Base-by-base conservation (phyloP, 73 alveolate species). In the Paramecium tetraurelia region DNA sequence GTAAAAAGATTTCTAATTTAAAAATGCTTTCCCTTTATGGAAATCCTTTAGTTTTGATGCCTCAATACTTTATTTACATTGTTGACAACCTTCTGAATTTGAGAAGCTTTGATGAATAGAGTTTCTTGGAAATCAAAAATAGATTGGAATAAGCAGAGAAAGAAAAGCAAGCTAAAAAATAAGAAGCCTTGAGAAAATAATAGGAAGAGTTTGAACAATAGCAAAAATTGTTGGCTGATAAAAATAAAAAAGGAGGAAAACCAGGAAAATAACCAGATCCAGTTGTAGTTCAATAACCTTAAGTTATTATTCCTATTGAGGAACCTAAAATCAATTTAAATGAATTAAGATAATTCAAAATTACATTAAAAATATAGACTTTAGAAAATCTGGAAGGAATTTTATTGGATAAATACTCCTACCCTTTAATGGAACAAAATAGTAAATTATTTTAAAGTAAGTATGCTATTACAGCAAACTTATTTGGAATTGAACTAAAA, bases 231-330 rank as follows among this genome's bases (percentile, higher is more conserved):
- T 41, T 44, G 21, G 90, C 90, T 11, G 90, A 80, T 80, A 80
- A 80, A 80, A 80, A 80, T 80, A 80, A 80, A 44, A 80, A 80
- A 44, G 90, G 76, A 41, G 90, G 75, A 4, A 80, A 80, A 46
- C 90, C 90, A 12, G 75, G 63, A 40, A 22, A 41, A 9, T 20
- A 44, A 80, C 24, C 46, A 8, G 46, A 80, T 14, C 48, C 41
- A 44, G 90, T 80, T 22, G 59, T 36, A 14, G 76, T 80, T 7
- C 16, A 59, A 41, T 24, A 38, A 43, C 57, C 72, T 20, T 16
- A 80, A 80, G 87, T 38, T 12, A 72, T 72, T 2, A 35, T 63
- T 14, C 86, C 86, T 2, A 72, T 72, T 72, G 86, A 72, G 3
- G 86, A 72, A 72, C 86, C 86, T 35, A 35, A 35, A 72, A 18